Base-by-base conservation (phyloP, 164 flowering plant genomes). In the Euptelea pleiosperma region DNA sequence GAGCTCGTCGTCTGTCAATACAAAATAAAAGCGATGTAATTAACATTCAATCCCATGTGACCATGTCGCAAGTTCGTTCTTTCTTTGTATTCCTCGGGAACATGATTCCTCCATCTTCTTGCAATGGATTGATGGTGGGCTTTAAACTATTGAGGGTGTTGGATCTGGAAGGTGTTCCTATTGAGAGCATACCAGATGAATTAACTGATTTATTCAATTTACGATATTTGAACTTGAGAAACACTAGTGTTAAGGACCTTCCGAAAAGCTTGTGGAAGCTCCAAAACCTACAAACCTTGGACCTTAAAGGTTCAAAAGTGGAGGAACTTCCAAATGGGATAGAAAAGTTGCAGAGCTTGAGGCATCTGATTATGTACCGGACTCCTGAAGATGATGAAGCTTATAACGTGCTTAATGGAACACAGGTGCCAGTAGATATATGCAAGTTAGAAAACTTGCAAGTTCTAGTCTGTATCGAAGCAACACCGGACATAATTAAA, bases 191-290 rank as follows among this genome's bases (percentile, higher is more conserved):
- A 29, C 56, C 66, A 0, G 55, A 61, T 29, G 50, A n/a, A n/a
- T n/a, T n/a, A n/a, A n/a, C n/a, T n/a, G n/a, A n/a, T n/a, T n/a
- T n/a, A n/a, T n/a, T n/a, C n/a, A n/a, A n/a, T n/a, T n/a, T n/a
- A n/a, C n/a, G n/a, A n/a, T n/a, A n/a, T n/a, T n/a, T n/a, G n/a
- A n/a, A 21, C 16, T 14, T 63, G 37, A 55, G 53, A 37, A 43
- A 40, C 4, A 69, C 73, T 2, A 22, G 18, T 3, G 28, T 63
- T 11, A 39, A 12, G n/a, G 40, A 53, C 52, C 68, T 69, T 10
- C 61, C 73, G 4, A 35, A 53, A 12, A 53, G 64, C 12, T 42
- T 69, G 3, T 61, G 52, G 10, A 63, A 18, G 37, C 64, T 69
- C 7, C 8, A 29, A 2, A 63, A 69, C 51, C 46, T 69, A 24